Evolutionary conservation across 768 basidiomycete species (phyloP), one percentile per base, ranked within the genome.

Genomic region (Suillus bovinus): DNA sequence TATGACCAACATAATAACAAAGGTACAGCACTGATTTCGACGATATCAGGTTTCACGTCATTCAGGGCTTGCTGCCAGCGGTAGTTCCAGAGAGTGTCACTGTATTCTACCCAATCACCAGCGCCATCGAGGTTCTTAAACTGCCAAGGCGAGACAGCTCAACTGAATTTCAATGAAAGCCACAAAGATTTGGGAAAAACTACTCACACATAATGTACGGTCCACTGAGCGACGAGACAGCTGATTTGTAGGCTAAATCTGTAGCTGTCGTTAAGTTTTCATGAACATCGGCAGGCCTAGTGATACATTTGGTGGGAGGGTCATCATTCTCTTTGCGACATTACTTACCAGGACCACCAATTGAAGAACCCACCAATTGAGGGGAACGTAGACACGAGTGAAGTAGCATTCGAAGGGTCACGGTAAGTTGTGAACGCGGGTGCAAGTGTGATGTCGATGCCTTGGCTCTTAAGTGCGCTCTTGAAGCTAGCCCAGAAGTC

Each of bases 361-460:
- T 75, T 74, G 65, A 75, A 74, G 57, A 75, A 75, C 24, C 73
- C 74, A 60, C 74, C 72, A 16, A 69, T 64, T 20, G 65, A 61
- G 20, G 68, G 56, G 60, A 72, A 74, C 20, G 34, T 64, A 16
- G 64, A 67, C n/a, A 73, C 59, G 17, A 74, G 53, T 47, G 58
- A 22, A 29, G 58, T 63, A 2, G 71, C 68, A 6, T 56, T 46
- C 22, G 52, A 34, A 2, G 72, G 71, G 50, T 72, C 71, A 14
- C 73, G 58, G 59, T 66, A 75, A 31, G 56, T 70, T 33, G 65
- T 74, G 61, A 74, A 75, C 5, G 74, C 74, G 2, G 74, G 74
- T 4, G 73, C 72, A 44, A 75, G 71, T n/a, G 61, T 66, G 57
- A 77, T 70, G 29, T 69, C 68, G 63, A 78, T 67, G 14, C 71